A percentile compares a stretch with the other conserved stretches of the same genome.
Evolutionary conservation across 495 filamentous ascomycete genomes (phyloP).

Genomic region (Clavariopsis aquatica): DNA sequence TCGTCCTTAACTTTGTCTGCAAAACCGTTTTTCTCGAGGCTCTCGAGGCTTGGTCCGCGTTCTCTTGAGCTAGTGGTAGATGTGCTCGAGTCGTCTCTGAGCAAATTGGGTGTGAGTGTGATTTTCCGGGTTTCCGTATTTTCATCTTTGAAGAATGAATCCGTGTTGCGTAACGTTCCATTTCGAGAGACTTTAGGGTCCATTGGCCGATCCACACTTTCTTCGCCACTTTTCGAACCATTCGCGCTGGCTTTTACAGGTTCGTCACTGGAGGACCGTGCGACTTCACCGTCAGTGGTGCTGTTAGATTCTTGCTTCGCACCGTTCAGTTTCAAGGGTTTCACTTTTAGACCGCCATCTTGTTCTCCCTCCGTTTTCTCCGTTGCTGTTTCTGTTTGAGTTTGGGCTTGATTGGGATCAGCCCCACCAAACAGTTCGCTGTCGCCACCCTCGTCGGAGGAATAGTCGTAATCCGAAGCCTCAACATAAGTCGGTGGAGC

Average conservation of each 20-base stretch:
- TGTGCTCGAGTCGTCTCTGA: conserved; percentile 74
- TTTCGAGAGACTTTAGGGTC: conserved; percentile 62
- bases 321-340: conserved; percentile 39
- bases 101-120: conserved; percentile 89
- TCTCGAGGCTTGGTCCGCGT: conserved; percentile 54
- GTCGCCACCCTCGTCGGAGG: conserved; percentile 75
- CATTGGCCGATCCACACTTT: conserved; percentile 58
- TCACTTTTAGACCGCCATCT: conserved; percentile 34
- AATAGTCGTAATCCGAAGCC: conserved; percentile 87
- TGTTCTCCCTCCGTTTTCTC: conserved; percentile 36
- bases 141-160: conserved; percentile 97
- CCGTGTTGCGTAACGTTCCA: conserved; percentile 81
- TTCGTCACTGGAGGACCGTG: conserved; percentile 33
- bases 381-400: conserved; percentile 38
- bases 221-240: conserved; percentile 57
- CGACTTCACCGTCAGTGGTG: conserved; percentile 4
- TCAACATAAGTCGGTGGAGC: conserved; percentile 84
- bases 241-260: conserved; percentile 9
- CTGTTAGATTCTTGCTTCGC: conserved; percentile 32
- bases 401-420: conserved; percentile 46
- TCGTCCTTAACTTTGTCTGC: conserved; percentile 67
- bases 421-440: conserved; percentile 52
- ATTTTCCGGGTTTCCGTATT: conserved; percentile 95
- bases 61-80: conserved; percentile 64
- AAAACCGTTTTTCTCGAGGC: conserved; percentile 58